Base-by-base conservation (phyloP, 140 eudicot genomes). In the Flaveria floridana region DNA sequence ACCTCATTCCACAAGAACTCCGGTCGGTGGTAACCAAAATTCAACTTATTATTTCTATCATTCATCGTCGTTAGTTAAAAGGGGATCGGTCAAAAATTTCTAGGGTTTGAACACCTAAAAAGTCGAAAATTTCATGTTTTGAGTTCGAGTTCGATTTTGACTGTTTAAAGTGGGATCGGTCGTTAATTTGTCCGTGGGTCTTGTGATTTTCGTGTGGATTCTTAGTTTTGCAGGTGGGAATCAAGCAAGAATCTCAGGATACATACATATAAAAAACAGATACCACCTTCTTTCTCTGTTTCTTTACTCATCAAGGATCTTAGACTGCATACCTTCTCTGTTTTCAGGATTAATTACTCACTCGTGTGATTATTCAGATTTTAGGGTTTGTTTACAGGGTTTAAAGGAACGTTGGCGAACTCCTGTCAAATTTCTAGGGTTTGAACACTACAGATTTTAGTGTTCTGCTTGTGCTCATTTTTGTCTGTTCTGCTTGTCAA, bases 301-400 rank as follows among this genome's bases (percentile, higher is more conserved):
- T 74, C 79, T 14, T 50, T 65, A 62, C 64, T 80, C 73, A 69
- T 69, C 70, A 61, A 75, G 81, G 84, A n/a, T n/a, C n/a, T n/a
- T n/a, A n/a, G n/a, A n/a, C n/a, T n/a, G n/a, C n/a, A n/a, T n/a
- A n/a, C n/a, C n/a, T n/a, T n/a, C n/a, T n/a, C n/a, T n/a, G n/a
- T n/a, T n/a, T n/a, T n/a, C n/a, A n/a, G n/a, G n/a, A n/a, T n/a
- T n/a, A n/a, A n/a, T n/a, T n/a, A n/a, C n/a, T n/a, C n/a, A n/a
- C n/a, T n/a, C n/a, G n/a, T n/a, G n/a, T n/a, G n/a, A n/a, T n/a
- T n/a, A n/a, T n/a, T n/a, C n/a, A n/a, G n/a, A n/a, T n/a, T n/a
- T n/a, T n/a, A n/a, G n/a, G n/a, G n/a, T n/a, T n/a, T n/a, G n/a
- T n/a, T n/a, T n/a, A n/a, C n/a, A n/a, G n/a, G n/a, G n/a, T n/a